Percentiles rank a stretch among this genome's conserved stretches.
Conservation (phyloP, 208 protist species). For the Leishmania turanica region DNA sequence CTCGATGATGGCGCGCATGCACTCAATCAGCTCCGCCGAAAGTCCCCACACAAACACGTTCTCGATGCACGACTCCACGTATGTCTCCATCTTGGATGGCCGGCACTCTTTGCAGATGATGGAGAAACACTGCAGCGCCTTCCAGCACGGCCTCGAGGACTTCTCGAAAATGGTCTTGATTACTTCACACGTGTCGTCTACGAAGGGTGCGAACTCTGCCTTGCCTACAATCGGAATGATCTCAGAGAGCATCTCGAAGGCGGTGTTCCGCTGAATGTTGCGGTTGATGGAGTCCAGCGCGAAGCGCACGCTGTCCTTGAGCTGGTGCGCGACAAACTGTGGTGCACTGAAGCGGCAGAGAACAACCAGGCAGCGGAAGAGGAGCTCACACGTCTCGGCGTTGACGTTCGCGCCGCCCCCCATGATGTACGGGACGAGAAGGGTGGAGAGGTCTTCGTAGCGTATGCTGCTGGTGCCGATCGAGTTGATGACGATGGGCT, state of each 20-base stretch:
- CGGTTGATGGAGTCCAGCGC: constrained; percentile 60
- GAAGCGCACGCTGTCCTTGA: constrained; percentile 81
- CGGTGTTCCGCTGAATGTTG: constrained; percentile 49
- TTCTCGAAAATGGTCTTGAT: constrained; percentile 56
- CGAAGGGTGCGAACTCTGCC: constrained; percentile 59
- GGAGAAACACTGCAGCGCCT: constrained; percentile 74
- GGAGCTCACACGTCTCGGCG: constrained; percentile 41
- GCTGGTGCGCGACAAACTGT: constrained; percentile 72
- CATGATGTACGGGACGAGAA: constrained; percentile 76
- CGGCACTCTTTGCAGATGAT: constrained; percentile 62
- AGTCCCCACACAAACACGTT: constrained; percentile 87
- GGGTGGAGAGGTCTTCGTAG: constrained; percentile 79
- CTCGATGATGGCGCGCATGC: constrained; percentile 81
- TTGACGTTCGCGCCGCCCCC: constrained; percentile 36
- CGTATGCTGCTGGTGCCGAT: constrained; percentile 41
- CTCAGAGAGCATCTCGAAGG: constrained; percentile 83
- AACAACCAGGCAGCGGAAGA: constrained; percentile 74
- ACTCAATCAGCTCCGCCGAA: constrained; percentile 80
- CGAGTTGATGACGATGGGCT: constrained; percentile 84
- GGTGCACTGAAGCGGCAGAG: constrained; percentile 74
- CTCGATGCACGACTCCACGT: constrained; percentile 77
- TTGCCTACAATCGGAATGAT: constrained; percentile 76
- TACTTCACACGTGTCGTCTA: constrained; percentile 60
- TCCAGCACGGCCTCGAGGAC: constrained; percentile 71
- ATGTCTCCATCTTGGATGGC: constrained; percentile 64